A percentile compares a stretch with the other conserved stretches of the same genome.
Conservation (phyloP, 2,329 filamentous ascomycete species). For the Fusarium verticillioides region DNA sequence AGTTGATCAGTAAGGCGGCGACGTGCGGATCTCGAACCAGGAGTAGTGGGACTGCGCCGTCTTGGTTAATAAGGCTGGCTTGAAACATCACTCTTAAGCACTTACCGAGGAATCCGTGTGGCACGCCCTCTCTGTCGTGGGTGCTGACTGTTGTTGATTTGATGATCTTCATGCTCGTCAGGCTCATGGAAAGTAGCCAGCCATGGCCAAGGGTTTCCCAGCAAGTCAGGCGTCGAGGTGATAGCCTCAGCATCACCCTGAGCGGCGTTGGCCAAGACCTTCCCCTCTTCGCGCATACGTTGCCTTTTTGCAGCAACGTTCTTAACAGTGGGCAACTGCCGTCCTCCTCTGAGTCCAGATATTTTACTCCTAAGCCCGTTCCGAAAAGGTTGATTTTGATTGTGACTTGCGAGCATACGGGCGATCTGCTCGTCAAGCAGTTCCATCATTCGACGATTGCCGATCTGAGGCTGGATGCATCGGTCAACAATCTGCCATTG, state of each 20-base stretch:
- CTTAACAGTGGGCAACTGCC: slow-evolving; percentile 12
- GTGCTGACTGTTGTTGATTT: neutral
- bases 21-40: slow-evolving; percentile 7
- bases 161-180: neutral
- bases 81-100: neutral
- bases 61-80: slow-evolving; percentile 1
- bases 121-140: slow-evolving; percentile 4
- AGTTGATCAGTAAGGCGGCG: slow-evolving; percentile 9
- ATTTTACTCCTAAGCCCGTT: neutral
- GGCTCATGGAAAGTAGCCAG: slow-evolving; percentile 1
- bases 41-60: slow-evolving; percentile 11
- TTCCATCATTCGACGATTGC: slow-evolving; percentile 39
- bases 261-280: neutral
- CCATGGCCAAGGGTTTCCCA: slow-evolving; percentile 23
- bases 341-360: neutral
- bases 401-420: slow-evolving; percentile 16
- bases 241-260: neutral
- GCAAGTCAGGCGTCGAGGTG: neutral
- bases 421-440: slow-evolving; percentile 45
- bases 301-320: slow-evolving; percentile 1
- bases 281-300: neutral
- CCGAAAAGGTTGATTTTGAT: neutral
- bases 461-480: neutral
- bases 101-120: slow-evolving; percentile 24
- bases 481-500: neutral